These are phyloP conservation scores for Clathrus columnatus DNA, from an alignment of 768 basidiomycete genomes.

Conservation along the genomic window DNA sequence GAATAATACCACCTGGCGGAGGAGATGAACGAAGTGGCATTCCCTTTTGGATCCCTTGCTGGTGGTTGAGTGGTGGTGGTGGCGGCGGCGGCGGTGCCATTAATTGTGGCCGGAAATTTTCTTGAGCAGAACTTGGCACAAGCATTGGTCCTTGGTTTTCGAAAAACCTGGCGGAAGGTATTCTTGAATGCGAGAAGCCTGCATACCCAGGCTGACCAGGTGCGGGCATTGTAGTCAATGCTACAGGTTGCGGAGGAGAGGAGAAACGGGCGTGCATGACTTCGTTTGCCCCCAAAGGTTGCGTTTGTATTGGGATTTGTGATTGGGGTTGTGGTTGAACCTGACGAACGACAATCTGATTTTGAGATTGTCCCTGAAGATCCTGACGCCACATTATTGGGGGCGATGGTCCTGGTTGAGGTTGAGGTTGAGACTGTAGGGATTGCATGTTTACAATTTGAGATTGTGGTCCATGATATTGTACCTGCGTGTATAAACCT, in stretches of 20 bases:
- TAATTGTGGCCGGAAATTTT: not conserved
- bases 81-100: not conserved
- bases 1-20: not conserved
- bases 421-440: not conserved
- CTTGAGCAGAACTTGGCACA: too few relatives aligned
- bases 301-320: not conserved
- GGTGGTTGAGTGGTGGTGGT: not conserved
- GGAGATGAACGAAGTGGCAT: not conserved
- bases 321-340: not conserved
- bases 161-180: too few relatives aligned
- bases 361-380: not conserved
- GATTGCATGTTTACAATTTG: not conserved
- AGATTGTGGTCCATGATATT: not conserved
- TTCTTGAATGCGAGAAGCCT: not conserved
- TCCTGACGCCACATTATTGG: not conserved
- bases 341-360: too few relatives aligned
- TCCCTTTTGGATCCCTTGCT: too few relatives aligned
- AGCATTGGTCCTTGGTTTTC: not conserved
- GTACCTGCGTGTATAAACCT: not conserved
- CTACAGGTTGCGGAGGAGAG: too few relatives aligned
- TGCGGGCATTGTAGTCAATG: not conserved
- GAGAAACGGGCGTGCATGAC: too few relatives aligned
- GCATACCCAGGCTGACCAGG: not conserved
- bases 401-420: not conserved
- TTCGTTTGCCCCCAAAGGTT: not conserved